Conservation (phyloP, 257 asterid genomes). For the Forsythia viridissima region DNA sequence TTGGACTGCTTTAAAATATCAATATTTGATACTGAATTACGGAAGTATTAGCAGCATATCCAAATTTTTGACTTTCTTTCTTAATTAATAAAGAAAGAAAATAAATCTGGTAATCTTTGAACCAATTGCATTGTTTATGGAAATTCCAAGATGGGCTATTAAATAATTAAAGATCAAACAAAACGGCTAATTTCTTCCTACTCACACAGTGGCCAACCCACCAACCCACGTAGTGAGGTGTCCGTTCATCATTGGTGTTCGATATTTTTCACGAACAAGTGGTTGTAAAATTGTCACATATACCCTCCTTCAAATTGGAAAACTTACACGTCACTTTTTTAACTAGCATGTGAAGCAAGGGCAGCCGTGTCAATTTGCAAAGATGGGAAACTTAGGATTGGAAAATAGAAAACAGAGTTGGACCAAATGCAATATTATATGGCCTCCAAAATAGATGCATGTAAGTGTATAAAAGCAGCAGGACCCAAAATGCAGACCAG, state of each 20-base stretch:
- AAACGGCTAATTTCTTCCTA: neutral
- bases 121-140: neutral
- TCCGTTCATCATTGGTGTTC: neutral
- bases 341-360: neutral
- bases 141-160: neutral
- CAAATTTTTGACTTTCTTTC: neutral
- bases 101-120: neutral
- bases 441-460: neutral
- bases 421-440: neutral
- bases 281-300: neutral
- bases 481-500: neutral
- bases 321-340: no score
- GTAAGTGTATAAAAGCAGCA: neutral
- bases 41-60: neutral
- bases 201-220: neutral
- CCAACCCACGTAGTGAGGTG: neutral
- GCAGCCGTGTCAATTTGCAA: neutral
- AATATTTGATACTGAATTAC: neutral
- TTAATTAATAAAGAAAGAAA: neutral
- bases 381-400: neutral
- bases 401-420: neutral
- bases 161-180: neutral
- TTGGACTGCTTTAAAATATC: no score
- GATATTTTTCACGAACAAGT: neutral
- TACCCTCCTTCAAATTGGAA: neutral